Conservation (phyloP, 805 yeast species). For the Candida succiphila region DNA sequence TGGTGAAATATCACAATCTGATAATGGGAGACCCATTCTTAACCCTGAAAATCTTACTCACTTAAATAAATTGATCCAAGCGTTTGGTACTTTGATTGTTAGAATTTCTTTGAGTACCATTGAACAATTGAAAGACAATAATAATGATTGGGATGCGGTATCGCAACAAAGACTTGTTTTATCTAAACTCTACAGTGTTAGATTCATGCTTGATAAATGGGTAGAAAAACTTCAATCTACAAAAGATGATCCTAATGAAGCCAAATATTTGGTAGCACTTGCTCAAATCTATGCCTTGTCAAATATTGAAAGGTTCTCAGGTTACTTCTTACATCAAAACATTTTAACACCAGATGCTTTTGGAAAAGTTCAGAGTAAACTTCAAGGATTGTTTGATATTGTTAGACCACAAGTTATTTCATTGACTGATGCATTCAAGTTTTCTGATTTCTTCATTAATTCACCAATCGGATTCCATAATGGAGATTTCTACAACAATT, state of each 20-base stretch:
- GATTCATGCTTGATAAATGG: conserved; percentile 34
- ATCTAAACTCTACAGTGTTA: conserved; percentile 42
- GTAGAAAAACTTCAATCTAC: conserved; percentile 20
- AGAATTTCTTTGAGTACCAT: conserved; percentile 26
- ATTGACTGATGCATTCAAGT: conserved; percentile 75
- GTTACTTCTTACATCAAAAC: conserved; percentile 58
- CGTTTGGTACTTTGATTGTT: conserved; percentile 30
- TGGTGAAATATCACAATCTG: conserved; percentile 6
- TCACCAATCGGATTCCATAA: conserved; percentile 74
- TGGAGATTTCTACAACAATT: conserved; percentile 78
- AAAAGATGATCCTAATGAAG: conserved; percentile 29
- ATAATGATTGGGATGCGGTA: conserved; percentile 34
- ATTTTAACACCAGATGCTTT: conserved; percentile 42
- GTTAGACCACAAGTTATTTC: conserved; percentile 65
- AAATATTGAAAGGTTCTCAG: conserved; percentile 60
- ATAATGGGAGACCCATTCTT: conserved; percentile 22
- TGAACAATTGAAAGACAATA: conserved; percentile 21
- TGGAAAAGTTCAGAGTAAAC: conserved; percentile 29
- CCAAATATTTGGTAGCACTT: conserved; percentile 39
- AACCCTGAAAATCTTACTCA: conserved; percentile 20
- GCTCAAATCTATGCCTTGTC: conserved; percentile 56
- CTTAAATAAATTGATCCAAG: conserved; percentile 22
- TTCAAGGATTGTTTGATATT: conserved; percentile 34
- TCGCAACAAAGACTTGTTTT: conserved; percentile 35
- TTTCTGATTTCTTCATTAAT: conserved; percentile 72